Conservation (phyloP, 2,329 filamentous ascomycete species). For the Phaeosphaeria sp. region DNA sequence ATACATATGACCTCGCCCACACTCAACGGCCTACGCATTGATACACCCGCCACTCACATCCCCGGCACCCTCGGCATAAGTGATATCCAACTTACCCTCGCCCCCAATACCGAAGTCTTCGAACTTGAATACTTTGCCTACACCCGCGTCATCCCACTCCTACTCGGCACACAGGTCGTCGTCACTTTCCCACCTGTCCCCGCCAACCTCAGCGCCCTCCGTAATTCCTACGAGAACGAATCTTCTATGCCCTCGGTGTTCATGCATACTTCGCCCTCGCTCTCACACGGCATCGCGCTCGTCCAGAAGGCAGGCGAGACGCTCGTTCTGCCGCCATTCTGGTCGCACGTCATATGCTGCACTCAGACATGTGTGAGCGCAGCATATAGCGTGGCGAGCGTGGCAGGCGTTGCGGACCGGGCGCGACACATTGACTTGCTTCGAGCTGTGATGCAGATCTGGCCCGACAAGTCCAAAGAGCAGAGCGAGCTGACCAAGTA, state of each 20-base stretch:
- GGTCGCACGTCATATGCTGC: slow-evolving; percentile 7
- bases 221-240: neutral
- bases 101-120: slow-evolving; percentile 11
- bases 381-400: neutral
- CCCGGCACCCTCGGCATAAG: slow-evolving; percentile 13
- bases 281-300: slow-evolving; percentile 14
- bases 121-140: slow-evolving; percentile 14
- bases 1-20: slow-evolving; percentile 14
- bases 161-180: slow-evolving; percentile 16
- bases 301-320: slow-evolving; percentile 15
- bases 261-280: neutral
- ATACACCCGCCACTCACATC: slow-evolving; percentile 2
- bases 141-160: slow-evolving; percentile 11
- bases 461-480: neutral
- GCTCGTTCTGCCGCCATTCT: slow-evolving; percentile 16
- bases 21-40: slow-evolving; percentile 5
- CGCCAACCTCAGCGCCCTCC: slow-evolving; percentile 1
- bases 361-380: slow-evolving; percentile 3
- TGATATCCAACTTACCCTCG: slow-evolving; percentile 5
- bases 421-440: neutral
- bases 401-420: neutral
- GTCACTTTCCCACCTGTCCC: slow-evolving; percentile 9
- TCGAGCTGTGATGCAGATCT: neutral
- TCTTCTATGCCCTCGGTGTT: neutral
- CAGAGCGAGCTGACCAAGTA: neutral